Conservation (phyloP, 2,329 filamentous ascomycete genomes). For the Neofusicoccum ribis region DNA sequence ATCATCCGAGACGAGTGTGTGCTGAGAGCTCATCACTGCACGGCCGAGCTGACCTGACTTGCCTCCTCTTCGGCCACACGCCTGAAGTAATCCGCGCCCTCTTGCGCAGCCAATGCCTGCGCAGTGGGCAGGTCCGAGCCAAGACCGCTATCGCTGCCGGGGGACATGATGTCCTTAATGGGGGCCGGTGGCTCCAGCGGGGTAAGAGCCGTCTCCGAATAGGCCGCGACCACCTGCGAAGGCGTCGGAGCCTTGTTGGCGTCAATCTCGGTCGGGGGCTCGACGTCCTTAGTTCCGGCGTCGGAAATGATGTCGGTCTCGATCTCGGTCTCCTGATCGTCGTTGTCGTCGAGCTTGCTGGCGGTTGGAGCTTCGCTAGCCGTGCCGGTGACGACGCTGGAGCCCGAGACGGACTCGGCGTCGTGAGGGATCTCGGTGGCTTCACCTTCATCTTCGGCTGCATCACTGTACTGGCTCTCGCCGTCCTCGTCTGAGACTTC, state of each 20-base stretch:
- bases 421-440: conserved; percentile 18
- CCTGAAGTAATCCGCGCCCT: conserved; percentile 38
- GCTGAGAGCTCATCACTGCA: neutral
- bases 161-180: neutral
- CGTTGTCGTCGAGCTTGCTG: neutral
- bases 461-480: conserved; percentile 21
- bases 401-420: conserved; percentile 10
- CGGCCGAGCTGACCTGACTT: conserved; percentile 18
- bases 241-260: neutral
- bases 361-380: neutral
- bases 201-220: conserved; percentile 31
- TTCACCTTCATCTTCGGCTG: conserved; percentile 23
- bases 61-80: conserved; percentile 37
- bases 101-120: conserved; percentile 23
- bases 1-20: no score
- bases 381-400: neutral
- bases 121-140: conserved; percentile 40
- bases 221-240: conserved; percentile 23
- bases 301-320: neutral
- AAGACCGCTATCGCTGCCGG: conserved; percentile 36
- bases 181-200: conserved; percentile 20
- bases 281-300: conserved; percentile 7
- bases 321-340: neutral
- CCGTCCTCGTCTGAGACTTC: conserved; percentile 26
- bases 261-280: conserved; percentile 15